These are phyloP conservation scores for Pseudisothecium myosuroides DNA, from an alignment of 225 moss, liverwort and hornwort species.

Conservation along the genomic window DNA sequence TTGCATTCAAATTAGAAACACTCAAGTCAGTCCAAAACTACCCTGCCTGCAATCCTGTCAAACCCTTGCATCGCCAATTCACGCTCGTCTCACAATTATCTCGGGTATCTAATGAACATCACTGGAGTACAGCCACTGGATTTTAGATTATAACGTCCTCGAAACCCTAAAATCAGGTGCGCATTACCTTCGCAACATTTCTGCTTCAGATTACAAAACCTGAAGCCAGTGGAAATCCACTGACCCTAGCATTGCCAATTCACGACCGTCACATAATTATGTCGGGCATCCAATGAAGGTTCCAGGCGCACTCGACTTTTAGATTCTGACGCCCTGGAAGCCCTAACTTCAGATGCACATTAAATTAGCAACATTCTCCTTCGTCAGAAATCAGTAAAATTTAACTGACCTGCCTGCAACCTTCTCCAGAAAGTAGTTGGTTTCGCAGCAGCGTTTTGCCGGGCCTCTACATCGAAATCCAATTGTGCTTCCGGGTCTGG, in stretches of 20 bases:
- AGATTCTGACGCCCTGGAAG: neutral
- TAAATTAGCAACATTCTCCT: neutral
- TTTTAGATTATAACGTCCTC: neutral
- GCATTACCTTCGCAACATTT: neutral
- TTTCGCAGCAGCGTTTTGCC: neutral
- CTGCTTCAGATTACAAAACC: neutral
- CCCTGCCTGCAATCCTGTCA: slow-evolving; percentile 1
- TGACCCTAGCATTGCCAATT: neutral
- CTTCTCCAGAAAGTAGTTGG: neutral
- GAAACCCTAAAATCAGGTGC: neutral
- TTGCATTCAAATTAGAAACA: neutral
- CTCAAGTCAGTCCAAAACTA: neutral
- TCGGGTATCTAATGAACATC: neutral
- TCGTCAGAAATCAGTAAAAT: neutral
- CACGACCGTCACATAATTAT: neutral
- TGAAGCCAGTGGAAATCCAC: neutral
- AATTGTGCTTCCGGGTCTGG: neutral
- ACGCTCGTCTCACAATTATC: neutral
- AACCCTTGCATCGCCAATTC: neutral
- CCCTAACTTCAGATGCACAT: neutral
- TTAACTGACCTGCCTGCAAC: slow-evolving; percentile 10
- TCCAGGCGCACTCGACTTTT: neutral
- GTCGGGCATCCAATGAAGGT: neutral
- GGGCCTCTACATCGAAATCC: neutral
- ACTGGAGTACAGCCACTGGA: neutral